These are phyloP conservation scores for Hyphopichia wangnamkhiaoensis DNA, from an alignment of 1,139 yeast species.

Conservation along the genomic window DNA sequence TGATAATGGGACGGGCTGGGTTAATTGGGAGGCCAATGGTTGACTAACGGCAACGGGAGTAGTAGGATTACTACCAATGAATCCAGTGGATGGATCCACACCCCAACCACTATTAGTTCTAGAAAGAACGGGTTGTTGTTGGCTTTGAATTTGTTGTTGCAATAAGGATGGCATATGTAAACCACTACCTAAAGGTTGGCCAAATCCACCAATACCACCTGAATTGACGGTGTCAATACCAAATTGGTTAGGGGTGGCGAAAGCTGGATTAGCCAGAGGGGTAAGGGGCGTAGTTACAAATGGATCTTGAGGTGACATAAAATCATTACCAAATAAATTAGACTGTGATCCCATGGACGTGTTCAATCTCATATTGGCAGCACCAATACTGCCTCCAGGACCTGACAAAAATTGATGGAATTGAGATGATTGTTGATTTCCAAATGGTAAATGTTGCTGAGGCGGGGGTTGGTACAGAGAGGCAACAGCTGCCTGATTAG, in stretches of 20 bases:
- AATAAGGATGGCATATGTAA: constrained; percentile 30
- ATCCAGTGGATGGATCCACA: constrained; percentile 24
- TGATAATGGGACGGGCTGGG: constrained; percentile 43
- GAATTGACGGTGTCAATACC: constrained; percentile 27
- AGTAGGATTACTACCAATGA: constrained; percentile 25
- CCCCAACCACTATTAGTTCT: constrained; percentile 46
- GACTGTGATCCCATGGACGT: constrained; percentile 19
- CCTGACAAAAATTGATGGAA: constrained; percentile 25
- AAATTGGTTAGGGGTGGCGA: constrained; percentile 18
- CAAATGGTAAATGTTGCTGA: constrained; percentile 7
- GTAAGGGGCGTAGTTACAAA: constrained; percentile 16
- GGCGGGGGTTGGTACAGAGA: constrained; percentile 11
- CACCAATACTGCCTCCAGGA: constrained; percentile 23
- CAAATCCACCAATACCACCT: constrained; percentile 13
- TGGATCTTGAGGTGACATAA: constrained; percentile 23
- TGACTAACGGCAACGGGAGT: constrained; percentile 32
- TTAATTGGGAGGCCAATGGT: constrained; percentile 20
- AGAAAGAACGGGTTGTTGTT: constrained; percentile 34
- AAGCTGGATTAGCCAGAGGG: constrained; percentile 13
- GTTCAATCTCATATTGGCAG: constrained; percentile 25
- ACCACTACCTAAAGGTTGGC: constrained; percentile 12
- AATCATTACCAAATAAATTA: constrained; percentile 28
- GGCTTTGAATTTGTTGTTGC: constrained; percentile 33
- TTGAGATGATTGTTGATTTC: constrained; percentile 14
- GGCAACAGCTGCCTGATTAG: neutral